Conservation (phyloP, 2,329 filamentous ascomycete species). For the Fusarium poae region DNA sequence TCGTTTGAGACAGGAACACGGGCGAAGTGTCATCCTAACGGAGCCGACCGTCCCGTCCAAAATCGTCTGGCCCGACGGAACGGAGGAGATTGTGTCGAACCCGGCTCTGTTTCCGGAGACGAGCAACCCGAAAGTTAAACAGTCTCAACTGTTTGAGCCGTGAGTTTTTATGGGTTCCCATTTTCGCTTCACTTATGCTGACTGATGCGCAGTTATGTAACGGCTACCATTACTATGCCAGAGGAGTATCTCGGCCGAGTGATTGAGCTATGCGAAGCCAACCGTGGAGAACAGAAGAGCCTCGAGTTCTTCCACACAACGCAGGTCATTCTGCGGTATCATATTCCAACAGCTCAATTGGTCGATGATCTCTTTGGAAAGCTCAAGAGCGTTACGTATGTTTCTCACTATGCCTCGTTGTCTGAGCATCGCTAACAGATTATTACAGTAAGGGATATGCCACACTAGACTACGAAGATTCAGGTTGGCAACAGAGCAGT, state of each 20-base stretch:
- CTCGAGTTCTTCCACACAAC: constrained; percentile 91
- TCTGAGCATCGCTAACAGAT: constrained; percentile 1
- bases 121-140: constrained; percentile 62
- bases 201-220: constrained; percentile 68
- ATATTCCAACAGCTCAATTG: constrained; percentile 86
- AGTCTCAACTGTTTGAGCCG: constrained; percentile 64
- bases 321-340: constrained; percentile 95
- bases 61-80: constrained; percentile 82
- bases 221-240: constrained; percentile 88
- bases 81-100: constrained; percentile 83
- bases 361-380: constrained; percentile 99
- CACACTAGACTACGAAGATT: constrained; percentile 95
- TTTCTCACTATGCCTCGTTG: neutral
- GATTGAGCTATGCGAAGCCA: constrained; percentile 93
- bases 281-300: constrained; percentile 87
- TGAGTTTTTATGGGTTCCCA: constrained; percentile 48
- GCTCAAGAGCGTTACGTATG: constrained; percentile 83
- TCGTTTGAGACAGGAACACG: constrained; percentile 92
- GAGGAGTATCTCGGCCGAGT: constrained; percentile 95
- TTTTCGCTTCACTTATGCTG: neutral
- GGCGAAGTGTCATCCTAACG: constrained; percentile 94
- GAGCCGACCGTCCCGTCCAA: constrained; percentile 95
- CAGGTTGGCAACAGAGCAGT: constrained; percentile 83
- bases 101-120: constrained; percentile 87
- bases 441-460: constrained; percentile 84